Base-by-base conservation (phyloP, 768 basidiomycete species). In the Leccinum longicurvipes region DNA sequence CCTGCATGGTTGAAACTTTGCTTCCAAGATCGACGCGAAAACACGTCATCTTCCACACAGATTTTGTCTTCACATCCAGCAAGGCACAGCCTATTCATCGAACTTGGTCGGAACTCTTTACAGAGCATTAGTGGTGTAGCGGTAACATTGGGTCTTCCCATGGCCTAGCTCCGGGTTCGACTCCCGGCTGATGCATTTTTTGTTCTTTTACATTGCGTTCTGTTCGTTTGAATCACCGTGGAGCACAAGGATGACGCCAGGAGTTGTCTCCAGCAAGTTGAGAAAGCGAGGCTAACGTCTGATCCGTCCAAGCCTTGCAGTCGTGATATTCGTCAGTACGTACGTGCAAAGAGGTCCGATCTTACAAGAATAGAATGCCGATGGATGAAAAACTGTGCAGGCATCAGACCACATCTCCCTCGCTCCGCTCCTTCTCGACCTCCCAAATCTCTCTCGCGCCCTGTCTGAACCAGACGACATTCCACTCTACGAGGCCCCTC, bases 101-200 rank as follows among this genome's bases (percentile, higher is more conserved):
- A 31, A 12, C 14, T 31, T 31, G 29, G 11, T 31, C 12, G 28
- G 29, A 41, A 19, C 4, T 41, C 21, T 15, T 46, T 15, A 8
- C 5, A 2, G 47, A 49, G 70, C 70, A 69, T 73, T 61, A 70
- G 69, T 87, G 83, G 85, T 86, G 85, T 87, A 87, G 74, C 81
- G 86, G 86, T 87, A 87, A 87, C 86, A 87, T 88, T 85, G 84
- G 83, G 84, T 86, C 85, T 87, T 88, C 86, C 86, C 86, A 87
- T 79, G 77, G 77, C 77, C 78, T 77, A 79, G 79, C 79, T 68
- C 78, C 77, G 79, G 79, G 79, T 80, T 80, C 79, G 79, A 80
- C 74, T 80, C 79, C 79, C 79, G 77, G 79, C 71, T 68, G 72
- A 74, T 73, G 79, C 79, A 80, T 12, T 47, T 2, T 0, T 36